Percentiles rank a stretch among this genome's conserved stretches.
Evolutionary conservation across 2,329 filamentous ascomycete genomes (phyloP).

Genomic region (Hypoxylon sp.): DNA sequence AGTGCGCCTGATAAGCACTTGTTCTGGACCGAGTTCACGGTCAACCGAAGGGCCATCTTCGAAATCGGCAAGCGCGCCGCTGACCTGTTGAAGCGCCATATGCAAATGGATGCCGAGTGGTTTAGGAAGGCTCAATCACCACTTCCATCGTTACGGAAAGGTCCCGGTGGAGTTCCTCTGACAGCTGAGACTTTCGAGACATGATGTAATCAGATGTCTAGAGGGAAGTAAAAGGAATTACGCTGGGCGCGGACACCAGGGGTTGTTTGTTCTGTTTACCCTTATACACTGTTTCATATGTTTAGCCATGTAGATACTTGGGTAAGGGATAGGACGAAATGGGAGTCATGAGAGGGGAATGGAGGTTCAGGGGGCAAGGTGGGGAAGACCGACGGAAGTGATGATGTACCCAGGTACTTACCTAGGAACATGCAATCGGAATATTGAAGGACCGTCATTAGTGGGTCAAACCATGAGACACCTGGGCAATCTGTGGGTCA

Average conservation of each 20-base stretch:
- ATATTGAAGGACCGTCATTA: constrained; percentile 23
- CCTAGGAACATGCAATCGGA: constrained; percentile 7
- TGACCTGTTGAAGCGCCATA: constrained; percentile 42
- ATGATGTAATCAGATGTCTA: background rate
- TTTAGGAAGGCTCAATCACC: constrained; percentile 29
- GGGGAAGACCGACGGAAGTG: constrained; percentile 5
- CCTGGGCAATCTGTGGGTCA: too few species aligned
- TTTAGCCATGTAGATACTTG: background rate
- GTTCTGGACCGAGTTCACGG: constrained; percentile 66
- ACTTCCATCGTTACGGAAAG: constrained; percentile 27
- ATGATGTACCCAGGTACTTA: background rate
- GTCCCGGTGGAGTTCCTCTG: constrained; percentile 10
- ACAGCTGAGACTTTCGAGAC: constrained; percentile 8
- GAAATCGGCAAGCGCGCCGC: constrained; percentile 54
- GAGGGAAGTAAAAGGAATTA: background rate
- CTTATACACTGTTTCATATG: background rate
- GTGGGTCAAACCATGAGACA: background rate
- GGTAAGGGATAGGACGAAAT: background rate
- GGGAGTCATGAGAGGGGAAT: background rate
- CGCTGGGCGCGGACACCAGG: background rate
- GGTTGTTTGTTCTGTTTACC: background rate
- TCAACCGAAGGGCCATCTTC: constrained; percentile 57
- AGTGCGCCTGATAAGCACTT: constrained; percentile 63
- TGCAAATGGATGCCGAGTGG: constrained; percentile 44
- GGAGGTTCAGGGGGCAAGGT: constrained; percentile 6